phyloP scores from a whole-genome alignment of 208 protist genomes.

The Wallacemonas sp. region DNA sequence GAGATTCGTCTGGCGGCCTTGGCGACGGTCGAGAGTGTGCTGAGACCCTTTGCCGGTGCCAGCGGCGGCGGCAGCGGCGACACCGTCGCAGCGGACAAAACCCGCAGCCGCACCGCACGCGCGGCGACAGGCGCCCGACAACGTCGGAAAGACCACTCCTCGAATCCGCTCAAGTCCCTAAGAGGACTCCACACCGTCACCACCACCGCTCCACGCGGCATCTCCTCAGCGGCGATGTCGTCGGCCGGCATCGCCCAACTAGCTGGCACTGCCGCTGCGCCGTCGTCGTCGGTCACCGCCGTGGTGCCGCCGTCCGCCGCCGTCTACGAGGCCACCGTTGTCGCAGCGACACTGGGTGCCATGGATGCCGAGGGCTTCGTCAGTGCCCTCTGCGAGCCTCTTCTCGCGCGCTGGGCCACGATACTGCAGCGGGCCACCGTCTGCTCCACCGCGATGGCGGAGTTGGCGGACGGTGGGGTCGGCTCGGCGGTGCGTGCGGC shows the following conservation, averaged over 20 bases:
- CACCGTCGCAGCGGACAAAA: too few relatives aligned
- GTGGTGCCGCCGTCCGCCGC: too few relatives aligned
- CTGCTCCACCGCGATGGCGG: not conserved
- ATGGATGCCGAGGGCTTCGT: slow-evolving; percentile 6
- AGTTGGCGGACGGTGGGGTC: not conserved
- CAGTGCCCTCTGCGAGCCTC: not conserved
- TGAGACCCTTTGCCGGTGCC: too few relatives aligned
- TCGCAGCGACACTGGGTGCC: not conserved
- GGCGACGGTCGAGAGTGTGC: too few relatives aligned
- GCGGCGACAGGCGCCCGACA: not conserved
- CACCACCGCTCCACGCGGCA: not conserved
- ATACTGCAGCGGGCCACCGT: slow-evolving; percentile 4
- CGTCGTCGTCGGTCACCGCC: not conserved
- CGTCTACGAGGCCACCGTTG: slow-evolving; percentile 5
- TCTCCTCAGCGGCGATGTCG: not conserved
- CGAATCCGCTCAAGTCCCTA: not conserved
- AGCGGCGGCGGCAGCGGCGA: not conserved
- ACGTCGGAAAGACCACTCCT: not conserved
- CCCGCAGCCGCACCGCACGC: too few relatives aligned
- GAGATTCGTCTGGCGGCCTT: too few relatives aligned
- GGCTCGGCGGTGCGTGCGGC: too few relatives aligned
- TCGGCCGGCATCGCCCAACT: not conserved
- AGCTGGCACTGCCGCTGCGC: not conserved
- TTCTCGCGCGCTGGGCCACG: slow-evolving; percentile 11
- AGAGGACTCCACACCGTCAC: not conserved